phyloP scores from a whole-genome alignment of 2,329 filamentous ascomycete species.

The Basipetospora sp. region DNA sequence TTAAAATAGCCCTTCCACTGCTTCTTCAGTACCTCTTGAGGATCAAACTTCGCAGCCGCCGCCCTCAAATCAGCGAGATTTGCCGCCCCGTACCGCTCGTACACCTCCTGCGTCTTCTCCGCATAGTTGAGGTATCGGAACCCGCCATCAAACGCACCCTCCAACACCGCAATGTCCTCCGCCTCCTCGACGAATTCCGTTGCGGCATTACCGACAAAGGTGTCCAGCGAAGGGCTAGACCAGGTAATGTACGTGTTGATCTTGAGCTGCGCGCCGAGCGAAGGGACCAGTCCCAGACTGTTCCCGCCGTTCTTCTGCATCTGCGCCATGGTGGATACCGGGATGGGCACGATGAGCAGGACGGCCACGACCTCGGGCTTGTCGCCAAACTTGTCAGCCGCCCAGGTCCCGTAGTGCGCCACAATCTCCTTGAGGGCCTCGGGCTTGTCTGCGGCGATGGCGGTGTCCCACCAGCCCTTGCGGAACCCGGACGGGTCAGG shows the following conservation, averaged over 20 bases:
- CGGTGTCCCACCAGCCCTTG: slow-evolving; percentile 12
- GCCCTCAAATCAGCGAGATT: slow-evolving; percentile 19
- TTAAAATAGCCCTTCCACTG: slow-evolving; percentile 18
- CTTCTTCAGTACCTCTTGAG: slow-evolving; percentile 19
- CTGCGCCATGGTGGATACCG: slow-evolving; percentile 19
- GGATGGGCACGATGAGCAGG: slow-evolving; percentile 26
- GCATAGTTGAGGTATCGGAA: slow-evolving; percentile 31
- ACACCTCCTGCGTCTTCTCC: slow-evolving; percentile 21
- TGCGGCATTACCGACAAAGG: slow-evolving; percentile 9
- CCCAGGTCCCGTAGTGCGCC: slow-evolving; percentile 7
- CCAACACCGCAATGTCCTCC: slow-evolving; percentile 7
- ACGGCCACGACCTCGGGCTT: slow-evolving; percentile 14
- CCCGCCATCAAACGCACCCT: slow-evolving; percentile 1
- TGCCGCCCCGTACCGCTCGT: slow-evolving; percentile 23
- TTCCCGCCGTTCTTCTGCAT: slow-evolving; percentile 25
- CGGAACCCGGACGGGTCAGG: slow-evolving; percentile 11
- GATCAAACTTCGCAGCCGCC: slow-evolving; percentile 20
- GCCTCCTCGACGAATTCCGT: slow-evolving; percentile 10
- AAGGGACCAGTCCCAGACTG: slow-evolving; percentile 18
- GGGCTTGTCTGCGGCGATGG: slow-evolving; percentile 9
- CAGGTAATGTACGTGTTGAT: slow-evolving; percentile 13
- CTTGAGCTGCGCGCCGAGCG: slow-evolving; percentile 14
- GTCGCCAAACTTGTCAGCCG: slow-evolving; percentile 4
- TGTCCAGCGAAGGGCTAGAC: slow-evolving; percentile 10
- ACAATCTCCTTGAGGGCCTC: slow-evolving; percentile 13